These are phyloP conservation scores for Moniliella sp. DNA, from an alignment of 1,284 basidiomycete species.

Conservation along the genomic window DNA sequence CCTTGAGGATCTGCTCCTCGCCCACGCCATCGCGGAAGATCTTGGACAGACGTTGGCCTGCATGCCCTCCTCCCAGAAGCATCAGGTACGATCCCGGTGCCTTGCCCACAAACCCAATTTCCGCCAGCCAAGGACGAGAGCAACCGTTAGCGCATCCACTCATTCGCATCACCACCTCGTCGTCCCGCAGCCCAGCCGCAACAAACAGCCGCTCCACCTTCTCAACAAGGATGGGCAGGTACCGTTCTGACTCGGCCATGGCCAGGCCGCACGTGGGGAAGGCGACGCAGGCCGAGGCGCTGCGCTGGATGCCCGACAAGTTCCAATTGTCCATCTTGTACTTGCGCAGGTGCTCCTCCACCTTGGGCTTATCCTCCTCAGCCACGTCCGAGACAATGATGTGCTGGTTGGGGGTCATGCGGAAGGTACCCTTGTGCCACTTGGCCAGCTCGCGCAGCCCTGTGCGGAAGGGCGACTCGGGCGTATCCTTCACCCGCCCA, in stretches of 20 bases:
- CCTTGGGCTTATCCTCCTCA: slow-evolving; percentile 42
- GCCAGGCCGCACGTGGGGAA: slow-evolving; percentile 85
- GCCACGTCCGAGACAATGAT: slow-evolving; percentile 65
- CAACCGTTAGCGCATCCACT: slow-evolving; percentile 35
- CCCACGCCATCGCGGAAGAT: slow-evolving; percentile 53
- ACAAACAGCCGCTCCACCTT: slow-evolving; percentile 90
- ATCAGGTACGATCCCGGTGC: slow-evolving; percentile 79
- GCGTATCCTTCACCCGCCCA: slow-evolving; percentile 72
- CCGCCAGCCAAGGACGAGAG: slow-evolving; percentile 64
- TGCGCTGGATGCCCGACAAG: slow-evolving; percentile 54
- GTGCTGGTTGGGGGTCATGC: slow-evolving; percentile 73
- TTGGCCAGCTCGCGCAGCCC: slow-evolving; percentile 81
- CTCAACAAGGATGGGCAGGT: slow-evolving; percentile 72
- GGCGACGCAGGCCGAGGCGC: slow-evolving; percentile 54
- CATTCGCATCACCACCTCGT: slow-evolving; percentile 93
- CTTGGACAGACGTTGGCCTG: background rate
- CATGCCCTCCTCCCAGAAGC: slow-evolving; percentile 66
- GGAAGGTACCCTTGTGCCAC: slow-evolving; percentile 76
- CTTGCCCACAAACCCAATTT: slow-evolving; percentile 89
- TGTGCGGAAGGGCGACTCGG: slow-evolving; percentile 72
- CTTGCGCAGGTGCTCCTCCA: slow-evolving; percentile 59
- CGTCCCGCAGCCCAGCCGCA: slow-evolving; percentile 69
- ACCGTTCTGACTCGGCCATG: slow-evolving; percentile 84
- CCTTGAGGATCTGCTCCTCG: slow-evolving; percentile 77
- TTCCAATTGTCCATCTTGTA: slow-evolving; percentile 78